Evolutionary conservation across 805 yeast species (phyloP).

Genomic region (Wickerhamomyces queroliae): DNA sequence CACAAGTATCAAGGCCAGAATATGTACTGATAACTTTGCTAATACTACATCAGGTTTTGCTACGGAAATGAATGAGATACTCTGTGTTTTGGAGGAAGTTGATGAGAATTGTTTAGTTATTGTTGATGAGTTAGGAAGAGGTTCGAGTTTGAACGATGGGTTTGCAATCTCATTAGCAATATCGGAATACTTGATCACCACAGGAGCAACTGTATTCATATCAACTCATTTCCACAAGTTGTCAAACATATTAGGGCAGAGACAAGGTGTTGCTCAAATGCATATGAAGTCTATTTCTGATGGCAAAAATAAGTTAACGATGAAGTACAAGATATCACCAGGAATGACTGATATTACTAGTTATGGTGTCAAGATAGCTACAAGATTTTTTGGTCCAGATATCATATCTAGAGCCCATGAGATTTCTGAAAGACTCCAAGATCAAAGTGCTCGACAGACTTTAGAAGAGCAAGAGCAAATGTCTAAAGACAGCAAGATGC

Average conservation of each 20-base stretch:
- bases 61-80: conserved; percentile 42
- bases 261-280: conserved; percentile 29
- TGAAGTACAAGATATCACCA: conserved; percentile 25
- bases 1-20: conserved; percentile 30
- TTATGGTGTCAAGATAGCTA: conserved; percentile 26
- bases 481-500: conserved; percentile 20
- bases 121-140: conserved; percentile 53
- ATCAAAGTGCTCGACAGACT: conserved; percentile 5
- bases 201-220: conserved; percentile 28
- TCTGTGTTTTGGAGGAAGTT: conserved; percentile 34
- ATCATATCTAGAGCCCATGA: conserved; percentile 24
- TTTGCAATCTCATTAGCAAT: conserved; percentile 43
- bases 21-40: conserved; percentile 30
- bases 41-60: conserved; percentile 37
- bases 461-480: conserved; percentile 2
- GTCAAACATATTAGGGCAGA: conserved; percentile 28
- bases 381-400: conserved; percentile 17
- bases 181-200: conserved; percentile 28
- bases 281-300: conserved; percentile 28
- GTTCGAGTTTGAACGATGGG: conserved; percentile 46
- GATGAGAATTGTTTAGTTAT: conserved; percentile 31
- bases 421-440: conserved; percentile 17
- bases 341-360: conserved; percentile 21
- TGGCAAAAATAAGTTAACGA: conserved; percentile 15
- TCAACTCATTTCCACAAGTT: conserved; percentile 42